Evolutionary conservation across 495 filamentous ascomycete genomes (phyloP).

Genomic region (Parathielavia hyrcaniae): DNA sequence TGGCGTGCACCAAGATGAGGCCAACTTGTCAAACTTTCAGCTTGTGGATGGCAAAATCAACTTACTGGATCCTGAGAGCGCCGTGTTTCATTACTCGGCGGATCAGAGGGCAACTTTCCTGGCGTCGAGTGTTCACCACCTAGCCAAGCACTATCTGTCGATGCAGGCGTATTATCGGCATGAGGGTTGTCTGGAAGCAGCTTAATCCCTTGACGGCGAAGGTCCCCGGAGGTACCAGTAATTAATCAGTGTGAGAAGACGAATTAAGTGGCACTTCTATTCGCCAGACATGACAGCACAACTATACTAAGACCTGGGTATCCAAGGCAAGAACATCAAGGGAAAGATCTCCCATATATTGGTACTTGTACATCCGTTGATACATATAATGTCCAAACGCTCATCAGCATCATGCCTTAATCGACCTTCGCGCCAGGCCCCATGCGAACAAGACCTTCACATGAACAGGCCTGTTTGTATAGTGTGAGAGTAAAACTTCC

Average conservation of each 20-base stretch:
- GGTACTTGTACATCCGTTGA: background rate
- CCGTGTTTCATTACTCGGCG: background rate
- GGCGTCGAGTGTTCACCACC: background rate
- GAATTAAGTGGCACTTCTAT: background rate
- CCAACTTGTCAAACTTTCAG: conserved; percentile 12
- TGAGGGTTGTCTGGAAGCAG: background rate
- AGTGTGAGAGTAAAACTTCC: too few relatives aligned
- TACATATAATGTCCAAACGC: background rate
- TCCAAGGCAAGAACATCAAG: conserved; percentile 1
- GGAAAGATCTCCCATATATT: background rate
- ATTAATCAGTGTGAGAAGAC: too few relatives aligned
- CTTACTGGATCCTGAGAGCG: conserved; percentile 11
- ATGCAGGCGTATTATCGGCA: conserved; percentile 3
- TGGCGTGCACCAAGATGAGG: conserved; percentile 7
- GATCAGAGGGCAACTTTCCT: background rate
- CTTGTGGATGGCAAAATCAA: conserved; percentile 12
- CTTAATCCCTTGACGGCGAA: too few relatives aligned
- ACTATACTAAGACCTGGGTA: background rate
- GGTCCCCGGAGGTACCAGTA: too few relatives aligned
- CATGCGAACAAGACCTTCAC: background rate
- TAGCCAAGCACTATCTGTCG: background rate
- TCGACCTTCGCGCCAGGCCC: background rate
- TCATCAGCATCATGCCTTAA: conserved; percentile 6
- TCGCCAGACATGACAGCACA: background rate
- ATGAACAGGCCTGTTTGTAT: too few relatives aligned